Percentiles rank a stretch among this genome's conserved stretches.
These are phyloP conservation scores for Metschnikowia corniflorae DNA, from an alignment of 805 yeast species.

Conservation along the genomic window DNA sequence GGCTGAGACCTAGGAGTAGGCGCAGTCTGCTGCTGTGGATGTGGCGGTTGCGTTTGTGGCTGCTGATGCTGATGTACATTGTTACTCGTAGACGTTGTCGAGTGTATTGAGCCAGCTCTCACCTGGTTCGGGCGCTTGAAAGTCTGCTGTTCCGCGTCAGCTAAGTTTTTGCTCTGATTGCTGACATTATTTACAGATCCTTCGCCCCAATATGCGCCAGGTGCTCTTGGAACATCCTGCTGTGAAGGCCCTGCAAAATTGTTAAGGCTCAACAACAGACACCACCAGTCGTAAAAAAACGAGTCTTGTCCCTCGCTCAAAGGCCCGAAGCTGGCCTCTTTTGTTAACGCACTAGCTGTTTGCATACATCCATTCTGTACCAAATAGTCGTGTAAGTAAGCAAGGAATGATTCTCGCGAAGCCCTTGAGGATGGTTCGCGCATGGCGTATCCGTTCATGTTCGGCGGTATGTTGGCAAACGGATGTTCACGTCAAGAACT, in stretches of 20 bases:
- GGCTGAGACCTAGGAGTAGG: background rate
- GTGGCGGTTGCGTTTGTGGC: too few species aligned
- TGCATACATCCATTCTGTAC: conserved; percentile 14
- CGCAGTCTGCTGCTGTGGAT: background rate
- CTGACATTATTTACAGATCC: background rate
- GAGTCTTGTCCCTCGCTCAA: conserved; percentile 6
- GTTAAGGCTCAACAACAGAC: conserved; percentile 11
- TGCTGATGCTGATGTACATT: background rate
- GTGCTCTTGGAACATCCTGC: background rate
- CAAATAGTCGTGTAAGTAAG: conserved; percentile 12
- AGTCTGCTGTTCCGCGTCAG: background rate
- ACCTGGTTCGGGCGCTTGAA: background rate
- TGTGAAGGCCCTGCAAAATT: conserved; percentile 1
- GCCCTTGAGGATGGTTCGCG: conserved; percentile 2
- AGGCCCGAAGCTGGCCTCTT: conserved; percentile 9
- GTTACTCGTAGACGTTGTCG: background rate
- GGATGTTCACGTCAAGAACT: too few species aligned
- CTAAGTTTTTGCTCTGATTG: background rate
- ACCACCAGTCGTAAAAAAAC: conserved; percentile 15
- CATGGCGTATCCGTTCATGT: conserved; percentile 2
- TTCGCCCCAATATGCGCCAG: background rate
- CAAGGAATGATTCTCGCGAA: conserved; percentile 12
- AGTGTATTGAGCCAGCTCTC: background rate
- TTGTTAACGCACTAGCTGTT: conserved; percentile 10
- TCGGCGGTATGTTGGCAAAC: too few species aligned